Evolutionary conservation across 1,284 basidiomycete species (phyloP).

Genomic region (Rhodotorula glutinis): DNA sequence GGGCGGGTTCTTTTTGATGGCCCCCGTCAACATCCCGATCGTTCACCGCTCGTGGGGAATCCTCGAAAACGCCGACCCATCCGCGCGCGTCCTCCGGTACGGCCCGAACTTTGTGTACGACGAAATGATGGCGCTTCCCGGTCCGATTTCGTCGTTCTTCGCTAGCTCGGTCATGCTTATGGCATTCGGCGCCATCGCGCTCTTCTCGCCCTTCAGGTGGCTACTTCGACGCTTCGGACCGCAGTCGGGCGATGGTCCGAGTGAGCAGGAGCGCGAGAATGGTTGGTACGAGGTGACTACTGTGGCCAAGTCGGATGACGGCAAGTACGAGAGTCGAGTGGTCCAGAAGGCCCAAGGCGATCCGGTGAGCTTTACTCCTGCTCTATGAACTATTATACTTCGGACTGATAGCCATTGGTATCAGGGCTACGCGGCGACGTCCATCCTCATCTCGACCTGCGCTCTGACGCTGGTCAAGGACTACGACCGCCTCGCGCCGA

Average conservation of each 20-base stretch:
- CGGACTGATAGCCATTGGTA: not conserved
- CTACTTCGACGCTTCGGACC: slow-evolving; percentile 37
- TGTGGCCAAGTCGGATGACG: slow-evolving; percentile 40
- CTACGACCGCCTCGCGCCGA: slow-evolving; percentile 39
- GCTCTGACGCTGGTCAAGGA: slow-evolving; percentile 41
- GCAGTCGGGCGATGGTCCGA: slow-evolving; percentile 42
- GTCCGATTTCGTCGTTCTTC: slow-evolving; percentile 37
- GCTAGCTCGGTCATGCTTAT: slow-evolving; percentile 41
- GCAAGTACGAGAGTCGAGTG: slow-evolving; percentile 32
- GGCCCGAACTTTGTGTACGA: slow-evolving; percentile 31
- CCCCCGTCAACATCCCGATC: slow-evolving; percentile 17
- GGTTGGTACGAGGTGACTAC: slow-evolving; percentile 42
- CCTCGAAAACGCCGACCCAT: slow-evolving; percentile 30
- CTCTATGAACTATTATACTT: no score
- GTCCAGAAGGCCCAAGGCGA: slow-evolving; percentile 41
- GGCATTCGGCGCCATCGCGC: slow-evolving; percentile 38
- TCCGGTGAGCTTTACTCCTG: slow-evolving; percentile 30
- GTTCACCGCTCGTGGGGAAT: slow-evolving; percentile 44
- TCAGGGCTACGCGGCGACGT: slow-evolving; percentile 41
- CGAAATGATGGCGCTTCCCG: slow-evolving; percentile 28
- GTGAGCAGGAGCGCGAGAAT: slow-evolving; percentile 25
- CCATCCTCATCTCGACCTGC: slow-evolving; percentile 40
- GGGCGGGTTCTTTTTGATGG: slow-evolving; percentile 41
- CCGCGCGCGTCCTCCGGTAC: slow-evolving; percentile 18
- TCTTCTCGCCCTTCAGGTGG: slow-evolving; percentile 39